Percentiles rank a stretch among this genome's conserved stretches.
These are phyloP conservation scores for Exophiala phaeomuriformis DNA, from an alignment of 2,329 filamentous ascomycete species.

Conservation along the genomic window DNA sequence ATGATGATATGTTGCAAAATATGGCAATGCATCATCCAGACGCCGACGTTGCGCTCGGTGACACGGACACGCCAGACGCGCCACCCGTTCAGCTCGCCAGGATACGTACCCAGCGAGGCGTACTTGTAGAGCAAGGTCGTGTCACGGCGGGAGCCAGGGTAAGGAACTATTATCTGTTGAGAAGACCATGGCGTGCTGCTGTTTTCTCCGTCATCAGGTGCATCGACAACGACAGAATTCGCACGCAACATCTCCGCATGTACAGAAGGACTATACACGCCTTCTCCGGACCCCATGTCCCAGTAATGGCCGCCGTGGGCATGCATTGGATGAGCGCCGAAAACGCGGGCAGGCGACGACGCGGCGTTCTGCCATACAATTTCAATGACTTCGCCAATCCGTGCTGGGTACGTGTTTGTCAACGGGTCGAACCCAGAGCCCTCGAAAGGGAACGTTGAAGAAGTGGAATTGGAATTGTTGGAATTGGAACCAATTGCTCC, in stretches of 20 bases:
- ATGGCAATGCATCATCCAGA: constrained; percentile 48
- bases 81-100: constrained; percentile 48
- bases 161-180: constrained; percentile 5
- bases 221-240: constrained; percentile 17
- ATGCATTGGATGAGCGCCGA: constrained; percentile 41
- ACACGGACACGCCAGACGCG: constrained; percentile 54
- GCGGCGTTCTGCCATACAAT: constrained; percentile 38
- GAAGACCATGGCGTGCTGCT: no score
- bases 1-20: constrained; percentile 44
- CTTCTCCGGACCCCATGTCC: constrained; percentile 43
- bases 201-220: neutral
- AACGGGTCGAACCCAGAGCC: neutral
- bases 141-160: constrained; percentile 31
- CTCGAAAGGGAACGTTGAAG: constrained; percentile 8
- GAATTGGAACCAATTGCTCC: constrained; percentile 33
- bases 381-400: constrained; percentile 42
- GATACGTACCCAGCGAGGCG: constrained; percentile 25
- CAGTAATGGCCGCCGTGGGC: constrained; percentile 42
- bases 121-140: constrained; percentile 54
- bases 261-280: constrained; percentile 37
- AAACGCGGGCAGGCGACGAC: constrained; percentile 28
- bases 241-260: constrained; percentile 33
- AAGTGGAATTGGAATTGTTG: no score
- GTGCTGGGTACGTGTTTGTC: constrained; percentile 5
- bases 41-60: constrained; percentile 35